Base-by-base conservation (phyloP, 225 moss, liverwort and hornwort species). In the Asterella californica region DNA sequence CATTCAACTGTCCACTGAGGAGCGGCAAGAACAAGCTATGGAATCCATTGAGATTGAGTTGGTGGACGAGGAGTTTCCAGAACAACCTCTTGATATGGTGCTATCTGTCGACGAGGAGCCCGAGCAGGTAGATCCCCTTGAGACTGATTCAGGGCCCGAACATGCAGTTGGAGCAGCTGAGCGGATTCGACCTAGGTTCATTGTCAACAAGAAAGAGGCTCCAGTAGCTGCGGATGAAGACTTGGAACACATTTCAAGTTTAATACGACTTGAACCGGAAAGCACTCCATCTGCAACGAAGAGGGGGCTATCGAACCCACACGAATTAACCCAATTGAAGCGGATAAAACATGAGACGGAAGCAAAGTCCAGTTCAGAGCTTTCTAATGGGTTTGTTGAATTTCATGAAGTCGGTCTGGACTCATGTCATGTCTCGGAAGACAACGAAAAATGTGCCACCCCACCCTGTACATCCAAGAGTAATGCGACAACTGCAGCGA, bases 111-210 rank as follows among this genome's bases (percentile, higher is more conserved):
- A 59, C 60, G 76, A 76, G 18, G 53, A 53, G 4, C 53, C 60
- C 22, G 60, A 61, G 76, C 76, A 36, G 33, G 10, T 60, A 42
- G 15, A 57, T 61, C 11, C 52, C 15, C 29, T 32, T 48, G 48
- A 72, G n/a, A 72, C 0, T 46, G 71, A 46, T 24, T 22, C 22
- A 72, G 71, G 27, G 2, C 57, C 57, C 34, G 57, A 75, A 34
- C 29, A 5, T 57, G 75, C 36, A 12, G 11, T 57, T 9, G 37
- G 37, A 75, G n/a, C 36, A 37, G 36, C 59, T 32, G 75, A 75
- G 25, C 37, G 47, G 34, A 82, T 85, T 27, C 72, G 81, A 57
- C 83, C 83, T 18, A 81, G 78, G 34, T 86, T 83, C 34, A 77
- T 83, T 48, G 17, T 81, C n/a, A 69, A 53, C 9, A 63, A 66